A percentile compares a stretch with the other conserved stretches of the same genome.
Evolutionary conservation across 768 basidiomycete species (phyloP).

Genomic region (Serendipita sp.): DNA sequence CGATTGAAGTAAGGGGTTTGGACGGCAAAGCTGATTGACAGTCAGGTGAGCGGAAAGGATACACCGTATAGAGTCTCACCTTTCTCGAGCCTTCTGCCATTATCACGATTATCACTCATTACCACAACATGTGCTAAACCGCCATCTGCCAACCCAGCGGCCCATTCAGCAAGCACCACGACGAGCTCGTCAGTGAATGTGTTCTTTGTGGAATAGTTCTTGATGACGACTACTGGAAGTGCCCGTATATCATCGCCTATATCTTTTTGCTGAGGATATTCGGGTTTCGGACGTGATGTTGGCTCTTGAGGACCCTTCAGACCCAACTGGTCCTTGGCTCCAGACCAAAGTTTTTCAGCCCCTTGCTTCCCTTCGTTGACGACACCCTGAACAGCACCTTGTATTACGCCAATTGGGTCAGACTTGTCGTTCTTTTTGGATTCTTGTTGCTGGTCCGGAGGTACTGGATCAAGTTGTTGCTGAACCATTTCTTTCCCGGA

Average conservation of each 20-base stretch:
- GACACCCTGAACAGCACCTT: not conserved
- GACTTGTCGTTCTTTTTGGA: not conserved
- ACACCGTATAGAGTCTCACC: constrained; percentile 26
- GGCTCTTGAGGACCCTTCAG: not conserved
- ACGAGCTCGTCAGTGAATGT: constrained; percentile 53
- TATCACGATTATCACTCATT: constrained; percentile 78
- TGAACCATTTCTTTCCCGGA: constrained; percentile 4
- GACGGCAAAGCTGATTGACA: constrained; percentile 56
- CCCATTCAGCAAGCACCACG: constrained; percentile 69
- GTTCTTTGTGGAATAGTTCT: constrained; percentile 52
- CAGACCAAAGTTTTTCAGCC: constrained; percentile 12
- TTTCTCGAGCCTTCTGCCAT: constrained; percentile 69
- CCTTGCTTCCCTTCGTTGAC: constrained; percentile 10
- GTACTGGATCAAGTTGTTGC: not conserved
- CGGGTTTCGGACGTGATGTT: not conserved
- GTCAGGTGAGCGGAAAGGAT: not conserved
- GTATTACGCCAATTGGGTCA: not conserved
- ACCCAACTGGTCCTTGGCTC: constrained; percentile 15
- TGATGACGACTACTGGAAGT: constrained; percentile 76
- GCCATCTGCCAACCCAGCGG: constrained; percentile 63
- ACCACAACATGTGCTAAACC: constrained; percentile 38
- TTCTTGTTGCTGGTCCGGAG: constrained; percentile 1
- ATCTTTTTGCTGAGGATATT: not conserved
- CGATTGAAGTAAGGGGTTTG: constrained; percentile 64
- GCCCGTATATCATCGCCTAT: constrained; percentile 31